Evolutionary conservation across 2,329 filamentous ascomycete genomes (phyloP), one percentile per base, ranked within the genome.

Genomic region (Xylaria sp.): DNA sequence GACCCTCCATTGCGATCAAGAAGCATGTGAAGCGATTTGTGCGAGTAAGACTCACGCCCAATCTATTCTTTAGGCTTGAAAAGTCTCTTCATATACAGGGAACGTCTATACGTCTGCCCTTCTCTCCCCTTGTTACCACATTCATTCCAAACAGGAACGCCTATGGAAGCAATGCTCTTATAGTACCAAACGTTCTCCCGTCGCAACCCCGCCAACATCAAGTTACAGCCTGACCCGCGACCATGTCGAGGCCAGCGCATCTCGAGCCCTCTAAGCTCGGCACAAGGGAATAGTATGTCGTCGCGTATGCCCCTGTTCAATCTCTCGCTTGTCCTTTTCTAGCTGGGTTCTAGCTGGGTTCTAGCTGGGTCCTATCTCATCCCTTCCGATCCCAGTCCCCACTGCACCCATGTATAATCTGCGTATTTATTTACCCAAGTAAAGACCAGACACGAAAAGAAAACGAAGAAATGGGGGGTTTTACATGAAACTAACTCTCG

Each of bases 231-330:
- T 35, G 28, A 3, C 17, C 43, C 53, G 17, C 47, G 42, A 28
- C 38, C 28, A 70, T 69, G 69, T 57, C 68, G 19, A 83, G 80
- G 63, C 89, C 89, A n/a, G 78, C 78, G 1, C 86, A 90, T 70
- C 88, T 97, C 25, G 85, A 90, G 68, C 92, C 93, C 17, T 96
- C 82, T 74, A 79, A 85, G 75, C 86, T 98, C 31, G 94, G 94
- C 53, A 97, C 92, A 31, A 96, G 92, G 78, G 89, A 94, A 82
- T 96, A 96, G 92, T 96, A 81, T 71, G 87, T 83, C 23, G 47
- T 42, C 19, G 49, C 53, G 31, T 23, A 21, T 11, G 15, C 19
- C 19, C 42, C 19, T 23, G 15, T 43, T 17, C 40, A 43, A 23
- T 8, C 5, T 8, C 15, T 4, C 38, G 31, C 49, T 52, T 40